Evolutionary conservation across 2,329 filamentous ascomycete genomes (phyloP), one percentile per base, ranked within the genome.

Genomic region (Microdochium paspali): DNA sequence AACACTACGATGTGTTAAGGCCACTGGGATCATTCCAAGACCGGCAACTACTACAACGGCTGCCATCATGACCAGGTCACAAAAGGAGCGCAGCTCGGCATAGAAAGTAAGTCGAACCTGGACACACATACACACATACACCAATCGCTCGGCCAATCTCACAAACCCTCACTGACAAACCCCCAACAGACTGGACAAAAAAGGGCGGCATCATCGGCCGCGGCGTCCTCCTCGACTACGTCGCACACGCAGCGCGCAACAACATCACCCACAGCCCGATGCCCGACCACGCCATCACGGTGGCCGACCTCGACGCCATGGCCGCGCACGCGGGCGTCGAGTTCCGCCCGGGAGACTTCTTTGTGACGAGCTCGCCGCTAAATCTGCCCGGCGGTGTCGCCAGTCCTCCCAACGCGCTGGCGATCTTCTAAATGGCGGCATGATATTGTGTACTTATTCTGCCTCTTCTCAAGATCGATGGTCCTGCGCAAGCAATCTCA

Each of bases 211-310:
- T 44, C 21, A 9, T 26, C 12, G 73, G 72, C 4, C 70, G 74
- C 9, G 74, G 74, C 2, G 70, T 77, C 5, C 60, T 77, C 7
- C 62, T 77, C 1, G 74, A 77, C 59, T 78, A 74, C 46, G 65
- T 59, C 4, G 61, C 63, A 4, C 77, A 68, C 62, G 70, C 71
- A 1, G 59, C 63, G 56, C 49, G 60, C 49, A 58, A 65, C 31
- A 61, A 61, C 7, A 65, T 74, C 32, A 47, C 55, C 2, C 68
- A 71, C 48, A 62, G 60, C 35, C 55, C 66, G 23, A 63, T 77
- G 53, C 64, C 69, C 26, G 54, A 62, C 18, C 62, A 72, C 54
- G 54, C 60, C 24, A 61, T 73, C 39, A 58, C 58, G 32, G 54
- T 58, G 3, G 13, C 10, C 23, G 58, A 44, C 1, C 53, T 69